These are phyloP conservation scores for Pneumocystis canis DNA, from an alignment of 1,139 yeast genomes.

Conservation along the genomic window DNA sequence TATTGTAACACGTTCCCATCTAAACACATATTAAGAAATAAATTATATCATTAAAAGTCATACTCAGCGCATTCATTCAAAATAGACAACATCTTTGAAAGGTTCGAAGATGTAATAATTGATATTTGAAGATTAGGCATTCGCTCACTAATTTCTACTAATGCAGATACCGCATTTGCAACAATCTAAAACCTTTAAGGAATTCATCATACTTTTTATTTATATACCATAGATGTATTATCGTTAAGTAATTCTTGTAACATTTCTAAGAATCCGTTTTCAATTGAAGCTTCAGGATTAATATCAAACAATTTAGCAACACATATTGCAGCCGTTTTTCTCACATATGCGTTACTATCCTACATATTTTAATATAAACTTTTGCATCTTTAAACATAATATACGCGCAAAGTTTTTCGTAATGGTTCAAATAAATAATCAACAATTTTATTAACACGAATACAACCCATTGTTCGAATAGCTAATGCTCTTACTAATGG, in stretches of 20 bases:
- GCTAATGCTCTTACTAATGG: slow-evolving; percentile 94
- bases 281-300: slow-evolving; percentile 65
- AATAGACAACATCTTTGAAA: slow-evolving; percentile 59
- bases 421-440: slow-evolving; percentile 89
- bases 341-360: slow-evolving; percentile 92
- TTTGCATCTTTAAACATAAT: not conserved
- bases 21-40: not conserved
- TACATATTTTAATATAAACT: not conserved
- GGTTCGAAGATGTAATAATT: slow-evolving; percentile 32
- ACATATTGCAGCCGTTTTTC: slow-evolving; percentile 95
- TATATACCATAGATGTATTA: slow-evolving; percentile 77
- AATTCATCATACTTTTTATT: slow-evolving; percentile 6
- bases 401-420: slow-evolving; percentile 51
- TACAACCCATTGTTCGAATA: slow-evolving; percentile 96
- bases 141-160: slow-evolving; percentile 66
- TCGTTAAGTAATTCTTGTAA: slow-evolving; percentile 64
- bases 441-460: slow-evolving; percentile 85
- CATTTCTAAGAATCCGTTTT: slow-evolving; percentile 67
- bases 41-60: not conserved
- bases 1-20: slow-evolving; percentile 90
- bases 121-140: slow-evolving; percentile 40
- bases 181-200: slow-evolving; percentile 25
- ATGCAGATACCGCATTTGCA: slow-evolving; percentile 79
- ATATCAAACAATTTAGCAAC: slow-evolving; percentile 90
- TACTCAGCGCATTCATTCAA: slow-evolving; percentile 87